These are phyloP conservation scores for Blastobotrys parvus DNA, from an alignment of 805 yeast species.

Conservation along the genomic window DNA sequence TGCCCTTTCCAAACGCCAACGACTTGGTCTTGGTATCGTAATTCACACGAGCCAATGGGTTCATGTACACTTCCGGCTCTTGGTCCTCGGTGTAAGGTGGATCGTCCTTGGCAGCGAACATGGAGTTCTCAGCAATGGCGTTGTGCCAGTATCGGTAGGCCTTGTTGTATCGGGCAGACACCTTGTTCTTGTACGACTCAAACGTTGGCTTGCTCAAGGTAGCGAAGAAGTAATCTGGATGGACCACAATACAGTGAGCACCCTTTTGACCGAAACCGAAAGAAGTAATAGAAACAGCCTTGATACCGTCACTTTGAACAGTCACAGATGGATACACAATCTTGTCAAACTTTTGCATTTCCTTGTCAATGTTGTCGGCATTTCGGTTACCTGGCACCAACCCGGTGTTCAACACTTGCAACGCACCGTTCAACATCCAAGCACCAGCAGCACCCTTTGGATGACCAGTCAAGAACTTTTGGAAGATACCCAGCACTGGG, in stretches of 20 bases:
- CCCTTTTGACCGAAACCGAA: slow-evolving; percentile 99
- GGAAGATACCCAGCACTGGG: slow-evolving; percentile 97
- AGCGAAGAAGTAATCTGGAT: slow-evolving; percentile 89
- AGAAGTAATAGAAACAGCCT: slow-evolving; percentile 94
- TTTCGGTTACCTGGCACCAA: slow-evolving; percentile 97
- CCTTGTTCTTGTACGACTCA: slow-evolving; percentile 62
- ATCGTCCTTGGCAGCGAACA: slow-evolving; percentile 87
- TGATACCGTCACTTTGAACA: slow-evolving; percentile 91
- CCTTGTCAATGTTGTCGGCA: slow-evolving; percentile 89
- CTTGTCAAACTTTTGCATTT: slow-evolving; percentile 74
- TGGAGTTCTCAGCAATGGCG: slow-evolving; percentile 81
- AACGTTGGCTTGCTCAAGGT: slow-evolving; percentile 66
- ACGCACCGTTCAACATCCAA: slow-evolving; percentile 98
- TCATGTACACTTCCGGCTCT: slow-evolving; percentile 87
- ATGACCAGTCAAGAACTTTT: slow-evolving; percentile 97
- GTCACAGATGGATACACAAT: slow-evolving; percentile 92
- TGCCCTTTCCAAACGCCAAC: slow-evolving; percentile 26
- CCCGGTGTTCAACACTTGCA: slow-evolving; percentile 88
- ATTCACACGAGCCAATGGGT: slow-evolving; percentile 81
- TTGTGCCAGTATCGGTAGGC: slow-evolving; percentile 94
- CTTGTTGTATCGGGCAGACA: slow-evolving; percentile 70
- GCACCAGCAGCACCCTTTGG: slow-evolving; percentile 99
- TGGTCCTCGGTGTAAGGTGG: slow-evolving; percentile 87
- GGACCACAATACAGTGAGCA: slow-evolving; percentile 86
- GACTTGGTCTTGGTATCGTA: slow-evolving; percentile 30